A percentile compares a stretch with the other conserved stretches of the same genome.
Conservation (phyloP, 1,284 basidiomycete genomes). For the Trichosporon sp. region DNA sequence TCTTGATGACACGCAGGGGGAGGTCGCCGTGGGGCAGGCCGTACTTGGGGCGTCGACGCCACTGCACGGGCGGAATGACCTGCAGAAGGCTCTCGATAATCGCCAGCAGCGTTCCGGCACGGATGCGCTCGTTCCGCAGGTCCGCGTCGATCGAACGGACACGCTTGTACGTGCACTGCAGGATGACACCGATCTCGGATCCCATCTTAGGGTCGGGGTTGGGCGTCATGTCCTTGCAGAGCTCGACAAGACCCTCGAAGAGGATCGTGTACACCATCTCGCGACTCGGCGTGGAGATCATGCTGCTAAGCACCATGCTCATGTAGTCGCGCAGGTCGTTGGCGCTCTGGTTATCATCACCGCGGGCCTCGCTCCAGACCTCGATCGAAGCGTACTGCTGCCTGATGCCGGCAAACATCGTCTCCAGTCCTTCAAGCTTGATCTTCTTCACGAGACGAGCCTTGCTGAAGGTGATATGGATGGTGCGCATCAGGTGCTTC, state of each 20-base stretch:
- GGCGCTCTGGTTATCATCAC: slow-evolving; percentile 62
- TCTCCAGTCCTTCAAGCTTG: slow-evolving; percentile 28
- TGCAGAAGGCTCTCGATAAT: slow-evolving; percentile 93
- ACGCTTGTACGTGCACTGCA: slow-evolving; percentile 99
- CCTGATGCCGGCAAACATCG: slow-evolving; percentile 25
- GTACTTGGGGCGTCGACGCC: slow-evolving; percentile 85
- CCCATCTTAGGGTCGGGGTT: slow-evolving; percentile 72
- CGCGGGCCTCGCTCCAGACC: slow-evolving; percentile 23
- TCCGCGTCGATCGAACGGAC: slow-evolving; percentile 92
- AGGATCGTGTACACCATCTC: slow-evolving; percentile 88
- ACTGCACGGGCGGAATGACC: slow-evolving; percentile 91
- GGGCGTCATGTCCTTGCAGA: slow-evolving; percentile 76
- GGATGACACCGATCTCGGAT: slow-evolving; percentile 90
- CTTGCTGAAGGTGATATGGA: slow-evolving; percentile 30
- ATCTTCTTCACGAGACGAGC: slow-evolving; percentile 25
- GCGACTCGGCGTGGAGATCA: slow-evolving; percentile 87
- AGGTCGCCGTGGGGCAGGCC: slow-evolving; percentile 93
- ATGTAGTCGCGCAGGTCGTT: slow-evolving; percentile 90
- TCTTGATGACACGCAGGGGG: slow-evolving; percentile 96
- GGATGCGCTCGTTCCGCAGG: slow-evolving; percentile 74
- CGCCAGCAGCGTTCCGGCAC: slow-evolving; percentile 86
- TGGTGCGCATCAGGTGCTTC: slow-evolving; percentile 87
- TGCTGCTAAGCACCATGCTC: slow-evolving; percentile 93
- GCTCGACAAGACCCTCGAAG: slow-evolving; percentile 77
- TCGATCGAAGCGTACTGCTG: slow-evolving; percentile 29